Base-by-base conservation (phyloP, 495 filamentous ascomycete species). In the Jackrogersella multiformis region DNA sequence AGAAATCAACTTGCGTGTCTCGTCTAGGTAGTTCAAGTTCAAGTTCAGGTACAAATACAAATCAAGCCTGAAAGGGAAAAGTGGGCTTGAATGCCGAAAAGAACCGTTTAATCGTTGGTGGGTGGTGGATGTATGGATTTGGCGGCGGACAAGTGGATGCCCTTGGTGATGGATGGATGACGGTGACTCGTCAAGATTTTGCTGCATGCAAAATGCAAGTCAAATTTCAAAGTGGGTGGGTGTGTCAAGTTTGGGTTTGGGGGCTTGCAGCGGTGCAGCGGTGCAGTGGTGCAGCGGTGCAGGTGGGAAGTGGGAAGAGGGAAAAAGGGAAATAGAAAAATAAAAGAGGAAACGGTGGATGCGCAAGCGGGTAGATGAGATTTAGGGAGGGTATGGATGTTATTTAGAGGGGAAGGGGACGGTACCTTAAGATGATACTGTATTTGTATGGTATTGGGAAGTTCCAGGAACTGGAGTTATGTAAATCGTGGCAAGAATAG, bases 71-170 rank as follows among this genome's bases (percentile, higher is more conserved):
- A 61, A 70, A 70, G 44, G 52, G 56, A 60, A 74, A 72, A 77
- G 74, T 79, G 78, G 73, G 60, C 61, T 70, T 64, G 28, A 70
- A 64, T 76, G 67, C 57, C 72, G 71, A 68, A 58, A 59, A 60
- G 66, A 67, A 69, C 69, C 65, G 73, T 72, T 60, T 66, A 71
- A 63, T 69, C 53, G 59, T 64, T 68, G 68, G 56, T 66, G 69
- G 49, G 75, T 68, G 69, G 73, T 67, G 61, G 73, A 55, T 69
- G 52, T 69, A 73, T 67, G 68, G 70, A 74, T 73, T 82, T 46
- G 80, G 81, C 79, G 75, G 70, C 78, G 76, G 79, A 75, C 73
- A 73, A 76, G 80, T 82, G 82, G 83, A 82, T 80, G 79, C 73
- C 66, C 13, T 51, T 56, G 53, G 64, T 68, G 73, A 75, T 61